These are phyloP conservation scores for Cinchona pubescens DNA, from an alignment of 257 asterid species.

Conservation along the genomic window DNA sequence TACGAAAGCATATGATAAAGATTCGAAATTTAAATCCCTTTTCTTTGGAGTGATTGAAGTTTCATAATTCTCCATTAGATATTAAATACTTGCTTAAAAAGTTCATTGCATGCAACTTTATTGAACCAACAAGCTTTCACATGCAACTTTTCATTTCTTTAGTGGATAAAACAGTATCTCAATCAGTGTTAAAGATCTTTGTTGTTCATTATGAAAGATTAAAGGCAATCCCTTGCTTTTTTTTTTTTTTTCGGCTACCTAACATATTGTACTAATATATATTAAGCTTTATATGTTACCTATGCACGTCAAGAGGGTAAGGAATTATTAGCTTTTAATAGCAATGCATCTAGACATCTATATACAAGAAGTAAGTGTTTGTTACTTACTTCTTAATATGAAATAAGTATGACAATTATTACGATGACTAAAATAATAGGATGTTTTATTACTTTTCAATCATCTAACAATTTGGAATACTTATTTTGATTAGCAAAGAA, in stretches of 20 bases:
- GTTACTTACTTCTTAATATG: too few relatives aligned
- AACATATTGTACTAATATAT: too few relatives aligned
- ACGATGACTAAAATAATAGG: too few relatives aligned
- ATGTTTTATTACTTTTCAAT: too few relatives aligned
- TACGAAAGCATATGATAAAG: too few relatives aligned
- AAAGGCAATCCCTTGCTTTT: background rate
- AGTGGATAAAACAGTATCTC: background rate
- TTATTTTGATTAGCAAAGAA: too few relatives aligned
- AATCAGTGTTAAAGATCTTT: slow-evolving; percentile 7
- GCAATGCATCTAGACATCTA: too few relatives aligned
- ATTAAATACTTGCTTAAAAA: background rate
- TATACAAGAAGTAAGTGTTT: too few relatives aligned
- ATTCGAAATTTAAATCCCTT: background rate
- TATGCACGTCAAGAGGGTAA: too few relatives aligned
- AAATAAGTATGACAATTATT: too few relatives aligned
- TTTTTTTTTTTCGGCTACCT: too few relatives aligned
- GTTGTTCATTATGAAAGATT: background rate
- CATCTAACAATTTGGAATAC: too few relatives aligned
- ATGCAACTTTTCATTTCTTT: background rate
- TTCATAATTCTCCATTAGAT: background rate
- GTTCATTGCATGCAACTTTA: background rate
- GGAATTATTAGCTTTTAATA: background rate
- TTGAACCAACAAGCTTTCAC: slow-evolving; percentile 5
- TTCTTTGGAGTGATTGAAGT: background rate
- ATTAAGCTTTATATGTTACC: background rate